Evolutionary conservation across 306 rosid species (phyloP).

Genomic region (Luffa aegyptiaca): DNA sequence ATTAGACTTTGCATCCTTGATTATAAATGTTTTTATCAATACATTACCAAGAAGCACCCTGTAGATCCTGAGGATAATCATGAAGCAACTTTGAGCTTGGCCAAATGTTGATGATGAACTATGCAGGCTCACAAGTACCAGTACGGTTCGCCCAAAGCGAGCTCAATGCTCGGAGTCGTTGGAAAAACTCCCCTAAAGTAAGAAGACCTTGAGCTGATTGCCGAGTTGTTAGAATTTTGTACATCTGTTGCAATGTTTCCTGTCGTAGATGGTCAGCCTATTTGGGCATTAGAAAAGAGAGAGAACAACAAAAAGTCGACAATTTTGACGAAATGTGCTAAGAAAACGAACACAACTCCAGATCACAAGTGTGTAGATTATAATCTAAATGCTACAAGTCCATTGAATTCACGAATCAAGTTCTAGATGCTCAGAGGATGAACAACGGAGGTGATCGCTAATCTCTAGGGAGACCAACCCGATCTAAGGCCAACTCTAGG

Average conservation of each 20-base stretch:
- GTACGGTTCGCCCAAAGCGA: conserved; percentile 56
- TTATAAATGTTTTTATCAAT: neutral
- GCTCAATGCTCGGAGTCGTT: conserved; percentile 76
- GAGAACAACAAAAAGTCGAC: neutral
- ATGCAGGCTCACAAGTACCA: conserved; percentile 40
- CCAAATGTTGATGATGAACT: conserved; percentile 4
- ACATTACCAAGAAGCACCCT: neutral
- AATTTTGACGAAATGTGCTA: neutral
- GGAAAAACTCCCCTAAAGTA: conserved; percentile 72
- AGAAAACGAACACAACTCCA: neutral
- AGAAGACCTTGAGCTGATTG: conserved; percentile 69
- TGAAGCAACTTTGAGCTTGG: conserved; percentile 19
- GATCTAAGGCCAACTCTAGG: neutral
- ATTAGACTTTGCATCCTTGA: neutral
- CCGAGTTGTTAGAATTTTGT: conserved; percentile 51
- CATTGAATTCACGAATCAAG: neutral
- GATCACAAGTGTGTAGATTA: neutral
- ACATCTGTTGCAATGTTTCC: conserved; percentile 70
- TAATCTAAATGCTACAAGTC: neutral
- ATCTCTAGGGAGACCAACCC: neutral
- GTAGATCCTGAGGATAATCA: neutral
- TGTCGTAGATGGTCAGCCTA: conserved; percentile 86
- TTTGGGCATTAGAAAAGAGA: conserved; percentile 14
- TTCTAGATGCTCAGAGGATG: neutral
- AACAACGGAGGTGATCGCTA: neutral